These are phyloP conservation scores for Neurospora hispaniola DNA, from an alignment of 495 filamentous ascomycete species.

Conservation along the genomic window DNA sequence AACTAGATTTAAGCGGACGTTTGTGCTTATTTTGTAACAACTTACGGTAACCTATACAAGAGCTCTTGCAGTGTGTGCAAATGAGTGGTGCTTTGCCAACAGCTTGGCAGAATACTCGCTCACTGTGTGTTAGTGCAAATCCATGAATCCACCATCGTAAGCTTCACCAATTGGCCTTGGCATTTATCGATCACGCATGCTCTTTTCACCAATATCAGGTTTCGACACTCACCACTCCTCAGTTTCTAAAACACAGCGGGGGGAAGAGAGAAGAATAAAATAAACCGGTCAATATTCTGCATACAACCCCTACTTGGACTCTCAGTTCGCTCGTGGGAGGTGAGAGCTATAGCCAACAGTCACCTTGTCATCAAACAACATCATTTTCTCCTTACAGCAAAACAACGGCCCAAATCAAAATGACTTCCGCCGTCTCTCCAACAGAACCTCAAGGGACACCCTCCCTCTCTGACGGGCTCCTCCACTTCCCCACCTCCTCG, in stretches of 20 bases:
- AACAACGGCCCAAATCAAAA: background rate
- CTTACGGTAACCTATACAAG: background rate
- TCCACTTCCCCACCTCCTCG: conserved; percentile 2
- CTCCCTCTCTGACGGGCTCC: conserved; percentile 1
- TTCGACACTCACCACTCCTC: background rate
- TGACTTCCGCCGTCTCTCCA: background rate
- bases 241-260: background rate
- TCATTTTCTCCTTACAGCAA: background rate
- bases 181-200: background rate
- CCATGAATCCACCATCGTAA: background rate
- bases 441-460: conserved; percentile 5
- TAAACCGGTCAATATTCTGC: background rate
- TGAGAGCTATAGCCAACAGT: background rate
- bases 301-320: background rate
- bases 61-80: background rate
- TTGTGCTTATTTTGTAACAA: background rate
- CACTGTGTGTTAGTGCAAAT: background rate
- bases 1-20: background rate
- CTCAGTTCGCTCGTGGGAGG: background rate
- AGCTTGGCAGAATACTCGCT: too few species aligned
- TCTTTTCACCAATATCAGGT: background rate
- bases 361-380: background rate
- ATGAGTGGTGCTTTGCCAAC: background rate
- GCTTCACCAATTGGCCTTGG: background rate
- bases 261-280: background rate